Evolutionary conservation across 2,329 filamentous ascomycete genomes (phyloP), one percentile per base, ranked within the genome.

Genomic region (Diaporthe batatas): DNA sequence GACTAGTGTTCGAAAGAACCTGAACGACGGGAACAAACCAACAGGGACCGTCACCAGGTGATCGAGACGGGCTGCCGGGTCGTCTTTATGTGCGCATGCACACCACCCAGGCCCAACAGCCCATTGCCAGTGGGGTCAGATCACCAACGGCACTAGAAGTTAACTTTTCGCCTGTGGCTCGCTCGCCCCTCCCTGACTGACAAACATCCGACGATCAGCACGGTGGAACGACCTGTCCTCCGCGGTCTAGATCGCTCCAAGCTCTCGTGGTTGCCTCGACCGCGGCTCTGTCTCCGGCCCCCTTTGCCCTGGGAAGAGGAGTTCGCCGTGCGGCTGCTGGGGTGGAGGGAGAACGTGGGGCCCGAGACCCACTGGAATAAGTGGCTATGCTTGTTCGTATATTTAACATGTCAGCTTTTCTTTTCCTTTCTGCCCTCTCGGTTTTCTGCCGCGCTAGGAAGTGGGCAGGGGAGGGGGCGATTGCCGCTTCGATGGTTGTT

Each of bases 361-460:
- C 29, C 68, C 14, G 11, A 1, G 68, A 44, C 55, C 68, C 68
- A 70, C 68, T 25, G 21, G 42, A 70, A 62, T 53, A 70, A 70
- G 55, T 70, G 68, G 68, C 36, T 18, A 49, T 62, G 16, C 55
- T 70, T 70, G 47, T 51, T 59, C 47, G 55, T 59, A 42, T 49
- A 32, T 59, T 39, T 68, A 51, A 53, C 47, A 32, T 62, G 12
- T 59, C 49, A 62, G 68, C 55, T 58, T 39, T 53, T 14, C 29
- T 53, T 14, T 10, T 11, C 16, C 39, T 42, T 42, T 16, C 6
- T 18, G 8, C 16, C 8, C 42, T 62, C 58, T 32, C 23, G 23
- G 47, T 44, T 47, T 47, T 23, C 42, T 47, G 39, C 39, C 12
- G 14, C 47, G 47, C 44, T 21, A 36, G 44, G 29, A 10, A 3